Base-by-base conservation (phyloP, 805 yeast genomes). In the Nakazawaea ernobii region DNA sequence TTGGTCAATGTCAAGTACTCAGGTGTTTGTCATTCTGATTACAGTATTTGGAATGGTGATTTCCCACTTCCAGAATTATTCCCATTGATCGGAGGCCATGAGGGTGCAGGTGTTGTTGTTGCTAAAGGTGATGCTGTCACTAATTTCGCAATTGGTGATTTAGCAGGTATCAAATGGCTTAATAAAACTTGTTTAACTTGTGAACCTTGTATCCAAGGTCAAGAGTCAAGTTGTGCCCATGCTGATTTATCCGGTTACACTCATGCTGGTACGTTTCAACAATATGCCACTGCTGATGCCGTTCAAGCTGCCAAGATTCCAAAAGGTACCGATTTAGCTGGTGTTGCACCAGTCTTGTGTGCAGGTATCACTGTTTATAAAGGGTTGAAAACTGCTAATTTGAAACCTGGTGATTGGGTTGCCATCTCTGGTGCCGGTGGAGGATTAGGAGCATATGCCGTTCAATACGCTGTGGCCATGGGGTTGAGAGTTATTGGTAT, bases 41-140 rank as follows among this genome's bases (percentile, higher is more conserved):
- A 89, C 65, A 96, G 89, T 73, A 95, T 94, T 48, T 86, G 94
- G 91, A 80, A 85, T 64, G 95, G 95, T 61, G 96, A 89, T 71
- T 88, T 95, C 95, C 94, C 95, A 44, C 71, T 84, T 65, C 78
- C 70, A 53, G 78, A 84, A 54, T 82, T 82, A 63, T 72, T 83
- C 51, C 92, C 94, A 26, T 70, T 85, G 57, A 90, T 86, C 42
- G 94, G 94, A 53, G 95, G 95, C 57, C 95, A 86, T 69, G 95
- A 86, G 69, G 95, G 94, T 70, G 91, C 92, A 29, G 95, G 95
- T 63, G 77, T 78, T 45, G 94, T 86, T 55, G 94, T 86, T 51
- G 91, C 83, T 51, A 73, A 76, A 60, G 95, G 95, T 55, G 69
- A 71, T 41, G 73, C 76, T 58, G 95, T 87, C 49, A 69, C 64